A percentile compares a stretch with the other conserved stretches of the same genome.
Evolutionary conservation across 768 basidiomycete genomes (phyloP).

Genomic region (Leccinum incarnatum): DNA sequence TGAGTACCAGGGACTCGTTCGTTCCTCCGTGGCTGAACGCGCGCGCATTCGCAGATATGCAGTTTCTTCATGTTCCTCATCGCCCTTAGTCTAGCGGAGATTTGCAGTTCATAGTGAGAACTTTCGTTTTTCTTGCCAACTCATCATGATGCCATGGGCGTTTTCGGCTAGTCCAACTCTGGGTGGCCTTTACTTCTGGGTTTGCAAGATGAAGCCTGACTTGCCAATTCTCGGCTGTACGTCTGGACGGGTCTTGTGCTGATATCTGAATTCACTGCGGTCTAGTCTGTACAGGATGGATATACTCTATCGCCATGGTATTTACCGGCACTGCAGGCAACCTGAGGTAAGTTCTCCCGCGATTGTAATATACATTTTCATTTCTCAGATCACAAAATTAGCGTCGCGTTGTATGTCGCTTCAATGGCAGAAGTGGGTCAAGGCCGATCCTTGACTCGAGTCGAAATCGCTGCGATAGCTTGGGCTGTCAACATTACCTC

Average conservation of each 20-base stretch:
- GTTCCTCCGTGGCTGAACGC: background rate
- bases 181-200: conserved; percentile 63
- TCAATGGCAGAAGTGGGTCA: conserved; percentile 50
- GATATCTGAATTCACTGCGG: background rate
- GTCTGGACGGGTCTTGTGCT: conserved; percentile 11
- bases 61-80: conserved; percentile 59
- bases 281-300: conserved; percentile 50
- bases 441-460: conserved; percentile 41
- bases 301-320: conserved; percentile 59
- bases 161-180: conserved; percentile 46
- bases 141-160: background rate
- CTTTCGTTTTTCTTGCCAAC: background rate
- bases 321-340: conserved; percentile 61
- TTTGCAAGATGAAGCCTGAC: conserved; percentile 58
- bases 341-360: conserved; percentile 36
- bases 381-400: conserved; percentile 14
- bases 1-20: conserved; percentile 25
- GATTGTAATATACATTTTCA: background rate
- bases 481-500: conserved; percentile 57
- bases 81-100: conserved; percentile 54
- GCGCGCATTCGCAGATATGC: conserved; percentile 41
- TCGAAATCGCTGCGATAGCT: conserved; percentile 52
- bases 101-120: conserved; percentile 55
- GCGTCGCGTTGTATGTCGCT: conserved; percentile 54
- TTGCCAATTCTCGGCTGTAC: conserved; percentile 51